Percentiles rank a stretch among this genome's conserved stretches.
Conservation (phyloP, 768 basidiomycete species). For the Lactarius vividus region DNA sequence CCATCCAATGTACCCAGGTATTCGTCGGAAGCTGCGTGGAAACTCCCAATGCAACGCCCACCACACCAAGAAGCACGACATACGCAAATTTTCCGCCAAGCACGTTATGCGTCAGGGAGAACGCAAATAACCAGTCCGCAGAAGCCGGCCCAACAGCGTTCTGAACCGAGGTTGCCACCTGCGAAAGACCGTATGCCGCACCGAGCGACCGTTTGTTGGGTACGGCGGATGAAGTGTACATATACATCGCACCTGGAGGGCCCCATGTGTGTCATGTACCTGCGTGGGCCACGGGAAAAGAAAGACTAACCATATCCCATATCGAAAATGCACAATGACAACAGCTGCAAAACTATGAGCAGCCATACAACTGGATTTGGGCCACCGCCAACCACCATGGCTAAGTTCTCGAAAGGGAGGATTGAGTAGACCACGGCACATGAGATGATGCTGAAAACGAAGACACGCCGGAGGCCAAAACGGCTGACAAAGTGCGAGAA, state of each 20-base stretch:
- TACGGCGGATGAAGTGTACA: too few species aligned
- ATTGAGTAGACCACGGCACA: slow-evolving; percentile 29
- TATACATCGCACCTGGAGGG: slow-evolving; percentile 54
- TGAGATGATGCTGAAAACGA: slow-evolving; percentile 30
- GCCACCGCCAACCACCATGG: neutral
- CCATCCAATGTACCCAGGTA: too few species aligned
- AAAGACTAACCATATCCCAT: neutral
- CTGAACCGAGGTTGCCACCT: too few species aligned
- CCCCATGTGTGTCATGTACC: slow-evolving; percentile 21
- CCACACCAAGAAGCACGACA: too few species aligned
- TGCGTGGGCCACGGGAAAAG: neutral
- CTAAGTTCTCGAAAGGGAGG: slow-evolving; percentile 31
- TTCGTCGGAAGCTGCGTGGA: too few species aligned
- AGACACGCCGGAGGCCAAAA: slow-evolving; percentile 38
- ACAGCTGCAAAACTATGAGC: neutral
- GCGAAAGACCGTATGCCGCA: too few species aligned
- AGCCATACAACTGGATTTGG: neutral
- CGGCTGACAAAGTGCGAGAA: slow-evolving; percentile 37
- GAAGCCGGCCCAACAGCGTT: too few species aligned
- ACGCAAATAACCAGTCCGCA: too few species aligned
- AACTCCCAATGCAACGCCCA: too few species aligned
- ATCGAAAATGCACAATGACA: neutral
- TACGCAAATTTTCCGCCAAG: too few species aligned
- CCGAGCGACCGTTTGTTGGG: too few species aligned
- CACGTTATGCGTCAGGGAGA: too few species aligned